Conservation (phyloP, 805 yeast species). For the Wickerhamiella galacta region DNA sequence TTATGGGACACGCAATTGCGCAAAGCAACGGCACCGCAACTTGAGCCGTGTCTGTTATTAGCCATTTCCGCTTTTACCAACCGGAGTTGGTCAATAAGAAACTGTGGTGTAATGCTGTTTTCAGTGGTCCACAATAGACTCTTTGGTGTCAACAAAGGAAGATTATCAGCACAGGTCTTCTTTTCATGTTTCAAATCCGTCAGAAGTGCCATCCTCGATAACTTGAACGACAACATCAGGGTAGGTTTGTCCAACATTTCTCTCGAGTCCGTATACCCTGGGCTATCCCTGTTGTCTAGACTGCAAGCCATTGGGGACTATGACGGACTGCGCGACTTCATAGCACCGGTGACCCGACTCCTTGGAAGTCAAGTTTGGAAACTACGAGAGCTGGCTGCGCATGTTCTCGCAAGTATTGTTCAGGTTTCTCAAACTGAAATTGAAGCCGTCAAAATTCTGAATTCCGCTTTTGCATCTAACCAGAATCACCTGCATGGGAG, state of each 20-base stretch:
- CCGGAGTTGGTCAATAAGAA: constrained; percentile 68
- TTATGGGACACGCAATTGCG: constrained; percentile 58
- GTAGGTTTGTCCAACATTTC: constrained; percentile 19
- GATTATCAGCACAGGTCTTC: constrained; percentile 44
- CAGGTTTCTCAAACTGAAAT: constrained; percentile 17
- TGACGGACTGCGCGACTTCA: constrained; percentile 36
- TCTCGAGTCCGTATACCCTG: constrained; percentile 52
- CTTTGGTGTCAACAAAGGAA: constrained; percentile 37
- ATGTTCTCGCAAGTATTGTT: constrained; percentile 37
- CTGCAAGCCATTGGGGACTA: constrained; percentile 45
- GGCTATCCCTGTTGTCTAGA: constrained; percentile 53
- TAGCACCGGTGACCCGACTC: constrained; percentile 30
- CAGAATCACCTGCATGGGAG: constrained; percentile 7
- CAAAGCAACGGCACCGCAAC: constrained; percentile 31
- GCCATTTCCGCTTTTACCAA: constrained; percentile 49
- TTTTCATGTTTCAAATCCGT: constrained; percentile 48
- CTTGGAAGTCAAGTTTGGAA: constrained; percentile 54
- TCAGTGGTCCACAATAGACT: constrained; percentile 66
- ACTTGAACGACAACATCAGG: constrained; percentile 16
- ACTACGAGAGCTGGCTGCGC: constrained; percentile 73
- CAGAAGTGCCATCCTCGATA: constrained; percentile 28
- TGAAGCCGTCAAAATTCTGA: constrained; percentile 17
- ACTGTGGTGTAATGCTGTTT: constrained; percentile 87
- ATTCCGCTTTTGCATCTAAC: neutral
- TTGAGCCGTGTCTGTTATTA: constrained; percentile 41